A percentile compares a stretch with the other conserved stretches of the same genome.
phyloP scores from a whole-genome alignment of 257 asterid species.

The Solanum virginianum region DNA sequence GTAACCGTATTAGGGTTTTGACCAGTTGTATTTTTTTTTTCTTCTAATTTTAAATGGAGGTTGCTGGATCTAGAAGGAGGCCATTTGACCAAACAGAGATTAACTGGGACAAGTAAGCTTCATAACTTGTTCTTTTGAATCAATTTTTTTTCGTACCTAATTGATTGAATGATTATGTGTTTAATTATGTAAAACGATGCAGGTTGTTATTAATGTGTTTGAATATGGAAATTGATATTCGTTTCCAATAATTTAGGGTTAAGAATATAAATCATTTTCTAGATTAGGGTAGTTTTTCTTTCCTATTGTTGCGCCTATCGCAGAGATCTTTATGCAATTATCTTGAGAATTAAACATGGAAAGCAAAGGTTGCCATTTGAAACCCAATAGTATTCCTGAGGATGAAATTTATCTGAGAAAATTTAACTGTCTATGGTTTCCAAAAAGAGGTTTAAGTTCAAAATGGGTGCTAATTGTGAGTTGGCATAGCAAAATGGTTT shows the following conservation, averaged over 20 bases:
- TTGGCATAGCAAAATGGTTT: not conserved
- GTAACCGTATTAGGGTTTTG: constrained; percentile 10
- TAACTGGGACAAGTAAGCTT: constrained; percentile 78
- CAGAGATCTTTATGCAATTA: not conserved
- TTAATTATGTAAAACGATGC: not conserved
- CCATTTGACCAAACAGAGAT: constrained; percentile 55
- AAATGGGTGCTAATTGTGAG: not conserved
- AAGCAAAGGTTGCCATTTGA: not conserved
- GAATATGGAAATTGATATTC: not conserved
- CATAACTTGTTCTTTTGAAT: not conserved
- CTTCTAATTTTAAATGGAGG: constrained; percentile 23
- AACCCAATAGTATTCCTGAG: not conserved
- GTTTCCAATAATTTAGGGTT: not conserved
- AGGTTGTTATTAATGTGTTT: not conserved
- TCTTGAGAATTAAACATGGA: not conserved
- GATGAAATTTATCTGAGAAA: not conserved
- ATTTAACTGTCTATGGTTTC: not conserved
- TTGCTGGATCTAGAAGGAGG: constrained; percentile 24
- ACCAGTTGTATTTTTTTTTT: not conserved
- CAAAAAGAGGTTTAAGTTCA: not conserved
- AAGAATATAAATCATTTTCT: not conserved
- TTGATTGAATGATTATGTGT: not conserved
- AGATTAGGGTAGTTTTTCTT: not conserved
- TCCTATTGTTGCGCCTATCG: not conserved
- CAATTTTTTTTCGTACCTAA: not conserved